A percentile compares a stretch with the other conserved stretches of the same genome.
These are phyloP conservation scores for Spergularia bocconei DNA, from an alignment of 148 eudicot genomes.

Conservation along the genomic window DNA sequence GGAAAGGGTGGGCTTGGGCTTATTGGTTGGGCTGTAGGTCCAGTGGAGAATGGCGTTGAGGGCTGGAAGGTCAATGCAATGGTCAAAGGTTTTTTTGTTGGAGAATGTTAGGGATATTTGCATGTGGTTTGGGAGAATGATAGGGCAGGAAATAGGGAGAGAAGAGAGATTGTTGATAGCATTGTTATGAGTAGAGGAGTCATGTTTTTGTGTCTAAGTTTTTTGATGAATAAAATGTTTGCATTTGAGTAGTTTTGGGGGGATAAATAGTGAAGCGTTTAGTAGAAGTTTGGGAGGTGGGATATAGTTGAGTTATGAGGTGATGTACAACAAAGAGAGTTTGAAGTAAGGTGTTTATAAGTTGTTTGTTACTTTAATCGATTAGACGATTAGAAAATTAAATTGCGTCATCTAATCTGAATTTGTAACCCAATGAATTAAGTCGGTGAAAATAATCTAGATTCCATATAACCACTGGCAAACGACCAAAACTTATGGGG, in stretches of 20 bases:
- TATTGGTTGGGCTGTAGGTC: constrained; percentile 36
- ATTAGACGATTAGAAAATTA: too few species aligned
- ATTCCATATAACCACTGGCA: too few species aligned
- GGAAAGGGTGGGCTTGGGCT: constrained; percentile 36
- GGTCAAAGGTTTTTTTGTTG: constrained; percentile 31
- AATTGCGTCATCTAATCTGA: too few species aligned
- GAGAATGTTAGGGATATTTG: constrained; percentile 48
- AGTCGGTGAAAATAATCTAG: too few species aligned
- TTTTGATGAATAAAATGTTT: not conserved
- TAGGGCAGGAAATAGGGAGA: constrained; percentile 1
- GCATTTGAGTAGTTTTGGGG: not conserved
- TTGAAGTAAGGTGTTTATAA: too few species aligned
- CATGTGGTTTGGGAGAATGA: constrained; percentile 41
- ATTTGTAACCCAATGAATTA: too few species aligned
- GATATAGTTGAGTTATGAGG: constrained; percentile 6
- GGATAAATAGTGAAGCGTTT: constrained; percentile 11
- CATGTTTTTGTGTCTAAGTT: constrained; percentile 27
- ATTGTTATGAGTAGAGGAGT: not conserved
- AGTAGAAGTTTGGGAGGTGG: constrained; percentile 5
- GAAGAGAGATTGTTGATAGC: not conserved
- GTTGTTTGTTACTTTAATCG: too few species aligned
- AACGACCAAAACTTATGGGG: too few species aligned
- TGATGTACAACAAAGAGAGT: not conserved
- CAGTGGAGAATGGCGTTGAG: constrained; percentile 58
- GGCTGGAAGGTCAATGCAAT: constrained; percentile 50